Conservation (phyloP, 1,284 basidiomycete species). For the Ustilago xerochloae region DNA sequence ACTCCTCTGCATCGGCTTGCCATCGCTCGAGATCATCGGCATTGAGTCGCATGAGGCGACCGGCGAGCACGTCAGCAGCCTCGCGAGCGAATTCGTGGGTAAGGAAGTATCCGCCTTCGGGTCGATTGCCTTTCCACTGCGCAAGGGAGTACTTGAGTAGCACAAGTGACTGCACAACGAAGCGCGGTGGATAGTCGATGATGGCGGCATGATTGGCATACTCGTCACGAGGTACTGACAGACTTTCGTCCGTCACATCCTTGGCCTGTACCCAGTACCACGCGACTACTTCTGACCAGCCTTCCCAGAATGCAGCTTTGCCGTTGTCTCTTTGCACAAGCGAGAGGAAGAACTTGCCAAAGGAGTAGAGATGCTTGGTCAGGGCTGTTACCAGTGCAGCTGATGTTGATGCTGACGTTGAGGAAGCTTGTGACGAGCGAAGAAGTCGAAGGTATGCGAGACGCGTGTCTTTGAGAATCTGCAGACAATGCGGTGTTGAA, state of each 20-base stretch:
- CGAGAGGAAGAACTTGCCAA: constrained; percentile 64
- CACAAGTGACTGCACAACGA: constrained; percentile 62
- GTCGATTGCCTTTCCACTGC: constrained; percentile 57
- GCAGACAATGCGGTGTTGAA: constrained; percentile 57
- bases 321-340: constrained; percentile 58
- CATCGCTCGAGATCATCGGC: constrained; percentile 58
- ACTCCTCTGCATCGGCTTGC: constrained; percentile 61
- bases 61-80: constrained; percentile 58
- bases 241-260: constrained; percentile 35
- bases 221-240: constrained; percentile 45
- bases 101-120: constrained; percentile 45
- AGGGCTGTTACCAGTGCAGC: constrained; percentile 43
- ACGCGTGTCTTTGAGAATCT: constrained; percentile 47
- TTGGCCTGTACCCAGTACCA: constrained; percentile 66
- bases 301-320: constrained; percentile 61
- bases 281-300: constrained; percentile 62
- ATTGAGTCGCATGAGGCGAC: constrained; percentile 59
- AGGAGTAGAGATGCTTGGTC: constrained; percentile 61
- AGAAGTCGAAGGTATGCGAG: constrained; percentile 48
- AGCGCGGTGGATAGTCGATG: constrained; percentile 57
- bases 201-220: constrained; percentile 44
- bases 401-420: constrained; percentile 15
- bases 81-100: constrained; percentile 52
- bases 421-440: constrained; percentile 16
- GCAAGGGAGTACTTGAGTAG: constrained; percentile 56